Percentiles rank a stretch among this genome's conserved stretches.
Evolutionary conservation across 768 basidiomycete genomes (phyloP).

Genomic region (Tylopilus sp.): DNA sequence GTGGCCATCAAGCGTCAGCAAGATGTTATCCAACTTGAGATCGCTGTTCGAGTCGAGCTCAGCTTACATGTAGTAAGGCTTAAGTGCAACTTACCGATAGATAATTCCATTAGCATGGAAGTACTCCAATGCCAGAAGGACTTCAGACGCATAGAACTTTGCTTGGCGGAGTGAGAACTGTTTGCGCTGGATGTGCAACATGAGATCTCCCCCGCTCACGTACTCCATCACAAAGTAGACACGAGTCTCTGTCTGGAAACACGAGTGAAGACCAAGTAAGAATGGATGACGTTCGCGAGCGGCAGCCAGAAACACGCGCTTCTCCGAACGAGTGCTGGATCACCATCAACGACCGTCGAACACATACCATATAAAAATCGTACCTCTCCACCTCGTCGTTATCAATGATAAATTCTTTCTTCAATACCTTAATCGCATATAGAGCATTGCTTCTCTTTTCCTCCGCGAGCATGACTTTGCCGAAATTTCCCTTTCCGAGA

Average conservation of each 20-base stretch:
- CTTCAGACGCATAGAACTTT: conserved; percentile 98
- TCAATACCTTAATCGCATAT: conserved; percentile 99
- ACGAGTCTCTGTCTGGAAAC: conserved; percentile 99
- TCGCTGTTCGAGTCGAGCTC: conserved; percentile 52
- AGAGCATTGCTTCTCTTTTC: conserved; percentile 88
- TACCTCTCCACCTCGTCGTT: conserved; percentile 99
- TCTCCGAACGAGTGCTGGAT: conserved; percentile 92
- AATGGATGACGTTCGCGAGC: conserved; percentile 97
- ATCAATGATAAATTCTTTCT: conserved; percentile 99
- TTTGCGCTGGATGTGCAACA: conserved; percentile 98
- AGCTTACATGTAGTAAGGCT: not conserved
- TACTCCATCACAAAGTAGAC: conserved; percentile 99
- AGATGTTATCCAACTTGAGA: conserved; percentile 96
- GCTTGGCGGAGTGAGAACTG: conserved; percentile 98
- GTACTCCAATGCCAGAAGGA: conserved; percentile 92
- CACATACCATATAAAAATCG: conserved; percentile 15
- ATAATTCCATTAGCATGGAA: conserved; percentile 99
- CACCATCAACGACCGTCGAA: conserved; percentile 3
- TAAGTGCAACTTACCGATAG: conserved; percentile 67
- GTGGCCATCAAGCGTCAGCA: conserved; percentile 94
- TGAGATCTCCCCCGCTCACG: conserved; percentile 96
- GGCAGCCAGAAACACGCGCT: conserved; percentile 97
- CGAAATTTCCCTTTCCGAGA: conserved; percentile 98
- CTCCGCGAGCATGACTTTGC: conserved; percentile 99
- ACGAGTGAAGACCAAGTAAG: conserved; percentile 93